A percentile compares a stretch with the other conserved stretches of the same genome.
phyloP scores from a whole-genome alignment of 176 grass and related monocot species.

The Lolium rigidum region DNA sequence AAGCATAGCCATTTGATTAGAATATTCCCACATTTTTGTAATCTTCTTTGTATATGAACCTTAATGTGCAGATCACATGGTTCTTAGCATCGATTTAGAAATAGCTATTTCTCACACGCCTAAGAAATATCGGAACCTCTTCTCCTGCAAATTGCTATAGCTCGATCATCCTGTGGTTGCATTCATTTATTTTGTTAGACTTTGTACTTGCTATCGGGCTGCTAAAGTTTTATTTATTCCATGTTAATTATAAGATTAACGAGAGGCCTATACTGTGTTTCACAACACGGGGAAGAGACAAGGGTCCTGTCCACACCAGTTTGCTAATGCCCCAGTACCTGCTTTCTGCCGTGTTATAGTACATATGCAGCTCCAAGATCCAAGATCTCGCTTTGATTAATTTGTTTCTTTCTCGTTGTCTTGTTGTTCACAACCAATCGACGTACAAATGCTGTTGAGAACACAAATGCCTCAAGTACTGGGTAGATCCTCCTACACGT shows the following conservation, averaged over 20 bases:
- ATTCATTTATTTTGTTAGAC: neutral
- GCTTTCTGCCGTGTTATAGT: neutral
- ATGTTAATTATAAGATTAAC: neutral
- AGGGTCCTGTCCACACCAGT: slow-evolving; percentile 1
- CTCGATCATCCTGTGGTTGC: neutral
- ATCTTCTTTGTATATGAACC: too few relatives aligned
- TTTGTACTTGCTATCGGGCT: neutral
- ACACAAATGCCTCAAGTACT: neutral
- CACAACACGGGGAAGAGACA: neutral
- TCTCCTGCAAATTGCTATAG: too few relatives aligned
- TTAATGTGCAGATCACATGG: too few relatives aligned
- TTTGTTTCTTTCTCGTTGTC: neutral
- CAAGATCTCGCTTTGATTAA: neutral
- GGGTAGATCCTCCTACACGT: neutral
- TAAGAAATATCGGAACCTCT: too few relatives aligned
- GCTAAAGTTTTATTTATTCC: neutral
- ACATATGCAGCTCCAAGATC: neutral
- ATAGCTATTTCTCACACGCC: too few relatives aligned
- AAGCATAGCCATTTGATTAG: too few relatives aligned
- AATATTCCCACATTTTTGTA: too few relatives aligned
- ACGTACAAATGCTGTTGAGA: neutral
- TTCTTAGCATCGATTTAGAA: too few relatives aligned
- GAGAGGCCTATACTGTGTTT: neutral
- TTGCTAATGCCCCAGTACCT: neutral
- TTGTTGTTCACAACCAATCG: neutral